Evolutionary conservation across 2,329 filamentous ascomycete species (phyloP).

Genomic region (Aureobasidium sp.): DNA sequence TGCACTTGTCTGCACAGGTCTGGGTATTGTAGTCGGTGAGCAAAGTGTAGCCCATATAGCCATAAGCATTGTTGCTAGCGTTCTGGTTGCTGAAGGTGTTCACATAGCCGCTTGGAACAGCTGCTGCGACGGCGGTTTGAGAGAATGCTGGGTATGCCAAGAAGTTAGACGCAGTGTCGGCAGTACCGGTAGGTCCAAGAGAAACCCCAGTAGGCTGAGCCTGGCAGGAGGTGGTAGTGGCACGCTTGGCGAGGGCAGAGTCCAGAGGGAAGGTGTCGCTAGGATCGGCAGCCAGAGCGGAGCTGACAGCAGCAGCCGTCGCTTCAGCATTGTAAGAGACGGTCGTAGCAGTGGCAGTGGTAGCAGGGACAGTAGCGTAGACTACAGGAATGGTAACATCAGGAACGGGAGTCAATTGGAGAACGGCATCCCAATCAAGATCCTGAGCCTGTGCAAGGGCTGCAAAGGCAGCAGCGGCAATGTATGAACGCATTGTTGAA

Average conservation of each 20-base stretch:
- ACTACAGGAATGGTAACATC: slow-evolving; percentile 14
- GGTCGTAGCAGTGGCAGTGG: slow-evolving; percentile 8
- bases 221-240: slow-evolving; percentile 24
- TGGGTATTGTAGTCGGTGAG: slow-evolving; percentile 14
- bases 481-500: slow-evolving; percentile 6
- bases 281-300: slow-evolving; percentile 4
- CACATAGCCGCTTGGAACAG: slow-evolving; percentile 18
- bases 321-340: background rate
- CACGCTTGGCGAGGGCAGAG: background rate
- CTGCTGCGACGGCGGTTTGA: slow-evolving; percentile 14
- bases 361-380: slow-evolving; percentile 7
- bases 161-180: slow-evolving; percentile 11
- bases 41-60: slow-evolving; percentile 23
- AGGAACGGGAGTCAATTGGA: background rate
- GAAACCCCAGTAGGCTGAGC: slow-evolving; percentile 27
- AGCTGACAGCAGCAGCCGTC: slow-evolving; percentile 11
- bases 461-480: slow-evolving; percentile 10
- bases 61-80: slow-evolving; percentile 17
- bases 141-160: slow-evolving; percentile 17
- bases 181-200: slow-evolving; percentile 22
- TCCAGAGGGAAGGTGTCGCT: background rate
- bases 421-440: slow-evolving; percentile 18
- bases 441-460: slow-evolving; percentile 17
- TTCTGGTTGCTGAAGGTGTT: slow-evolving; percentile 15
- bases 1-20: slow-evolving; percentile 17